Conservation (phyloP, 768 basidiomycete species). For the Austroboletus festivus region DNA sequence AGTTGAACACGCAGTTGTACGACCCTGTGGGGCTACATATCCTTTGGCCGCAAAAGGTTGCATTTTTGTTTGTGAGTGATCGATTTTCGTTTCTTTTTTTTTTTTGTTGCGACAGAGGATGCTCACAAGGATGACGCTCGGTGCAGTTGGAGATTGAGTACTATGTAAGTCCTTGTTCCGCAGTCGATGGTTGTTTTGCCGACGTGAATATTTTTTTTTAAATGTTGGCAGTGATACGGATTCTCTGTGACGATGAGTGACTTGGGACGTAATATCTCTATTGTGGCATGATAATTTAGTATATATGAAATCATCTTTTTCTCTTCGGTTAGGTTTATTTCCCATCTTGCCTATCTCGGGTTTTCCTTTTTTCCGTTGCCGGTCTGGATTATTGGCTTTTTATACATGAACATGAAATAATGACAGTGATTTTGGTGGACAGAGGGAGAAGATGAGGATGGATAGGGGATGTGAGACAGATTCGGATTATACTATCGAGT, state of each 20-base stretch:
- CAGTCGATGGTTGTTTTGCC: neutral
- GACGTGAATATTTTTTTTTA: neutral
- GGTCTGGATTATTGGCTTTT: neutral
- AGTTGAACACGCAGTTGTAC: slow-evolving; percentile 69
- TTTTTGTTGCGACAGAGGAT: neutral
- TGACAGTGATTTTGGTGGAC: no score
- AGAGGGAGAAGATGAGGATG: no score
- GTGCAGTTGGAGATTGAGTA: slow-evolving; percentile 91
- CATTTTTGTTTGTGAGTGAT: slow-evolving; percentile 84
- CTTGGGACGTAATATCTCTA: slow-evolving; percentile 1
- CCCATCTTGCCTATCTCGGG: slow-evolving; percentile 2
- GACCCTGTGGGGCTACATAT: slow-evolving; percentile 88
- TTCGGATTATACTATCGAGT: neutral
- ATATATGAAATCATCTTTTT: slow-evolving; percentile 8
- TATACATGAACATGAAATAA: neutral
- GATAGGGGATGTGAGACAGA: no score
- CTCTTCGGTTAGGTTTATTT: slow-evolving; percentile 3
- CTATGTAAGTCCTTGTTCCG: slow-evolving; percentile 56
- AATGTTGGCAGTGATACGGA: slow-evolving; percentile 19
- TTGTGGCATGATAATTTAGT: slow-evolving; percentile 14
- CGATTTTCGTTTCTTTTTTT: no score
- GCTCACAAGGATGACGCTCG: neutral
- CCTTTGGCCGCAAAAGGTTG: slow-evolving; percentile 79
- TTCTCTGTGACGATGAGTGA: neutral
- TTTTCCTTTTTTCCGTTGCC: neutral